Base-by-base conservation (phyloP, 2,329 filamentous ascomycete species). In the Periconia sp. region DNA sequence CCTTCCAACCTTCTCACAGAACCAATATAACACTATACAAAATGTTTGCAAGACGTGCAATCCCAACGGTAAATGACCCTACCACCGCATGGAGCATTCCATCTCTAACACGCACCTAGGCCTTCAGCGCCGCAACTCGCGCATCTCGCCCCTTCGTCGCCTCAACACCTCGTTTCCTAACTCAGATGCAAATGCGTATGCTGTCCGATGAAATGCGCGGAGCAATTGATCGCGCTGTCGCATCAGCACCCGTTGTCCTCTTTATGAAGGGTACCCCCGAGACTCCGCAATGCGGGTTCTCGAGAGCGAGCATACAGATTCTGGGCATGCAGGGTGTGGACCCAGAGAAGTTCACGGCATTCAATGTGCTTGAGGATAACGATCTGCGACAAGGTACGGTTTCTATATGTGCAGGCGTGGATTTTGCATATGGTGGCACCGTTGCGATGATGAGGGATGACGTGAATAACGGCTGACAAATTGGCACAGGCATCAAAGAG, bases 221-320 rank as follows among this genome's bases (percentile, higher is more conserved):
- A 40, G 92, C 92, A 23, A 99, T 99, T 67, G 91, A 97, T 75
- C 91, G 92, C 74, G 93, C 93, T 31, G 88, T 99, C 15, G 81
- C 79, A 20, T 92, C 92, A 1, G 89, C 92, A 0, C 93, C 93
- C 2, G 93, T 99, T 0, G 94, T 99, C 1, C 82, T 99, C 53
- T 99, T 99, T 82, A 99, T 99, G 94, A 99, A 99, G 81, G 94
- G 94, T 55, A 97, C 94, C 1, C 94, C 94, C 54, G 92, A 97
- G 78, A 91, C 86, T 56, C 94, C 94, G 18, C 92, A 97, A 76
- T 99, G 94, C 77, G 94, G 94, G 44, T 99, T 97, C 82, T 97
- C 93, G 54, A 86, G 92, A 66, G 93, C 93, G 50, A 91, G 85
- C 72, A 96, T 99, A 73, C 92, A 97, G 81, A 92, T 99, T 67